Evolutionary conservation across 257 asterid genomes (phyloP), one percentile per base, ranked within the genome.

Genomic region (Nicotiana otophora): DNA sequence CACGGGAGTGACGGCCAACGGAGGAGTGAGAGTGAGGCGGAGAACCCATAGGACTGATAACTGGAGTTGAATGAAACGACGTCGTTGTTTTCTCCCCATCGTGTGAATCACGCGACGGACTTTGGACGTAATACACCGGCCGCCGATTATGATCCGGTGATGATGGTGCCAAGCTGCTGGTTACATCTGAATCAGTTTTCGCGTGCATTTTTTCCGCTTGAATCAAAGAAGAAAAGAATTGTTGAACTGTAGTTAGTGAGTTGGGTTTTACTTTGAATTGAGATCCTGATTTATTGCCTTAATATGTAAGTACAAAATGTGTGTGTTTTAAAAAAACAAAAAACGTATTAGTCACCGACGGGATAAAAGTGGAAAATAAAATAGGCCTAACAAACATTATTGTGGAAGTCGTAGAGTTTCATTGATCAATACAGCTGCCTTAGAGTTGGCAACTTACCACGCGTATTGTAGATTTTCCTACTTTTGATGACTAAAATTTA

Each of bases 61-160:
- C 90, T 5, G 98, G 97, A 1, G 97, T 92, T 0, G 98, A 95
- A 78, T 91, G 97, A 65, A 93, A 93, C 58, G 98, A 95, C 55
- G 90, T 91, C 82, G 96, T 81, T n/a, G 94, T 91, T 70, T 93
- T 95, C 82, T 92, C 98, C 1, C 97, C 98, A 84, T 92, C 98
- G 88, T 95, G 96, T 6, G 98, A 94, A 81, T 93, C 97, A 30
- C 96, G 92, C 1, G 99, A 92, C 0, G 98, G 98, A 88, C 98
- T 95, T 84, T 95, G 98, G 26, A 95, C 98, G 92, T 81, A 93
- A 89, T 92, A 95, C 19, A 70, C 98, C 17, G 93, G 90, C 2
- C 96, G 93, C 9, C 98, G 86, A 64, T 68, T 88, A 84, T 91
- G 87, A 86, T 93, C 97, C 78, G 99, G 99, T 33, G 98, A 95